Evolutionary conservation across 371 early-diverging fungal species (phyloP), one percentile per base, ranked within the genome.

Genomic region (Zopfochytrium polystomum): DNA sequence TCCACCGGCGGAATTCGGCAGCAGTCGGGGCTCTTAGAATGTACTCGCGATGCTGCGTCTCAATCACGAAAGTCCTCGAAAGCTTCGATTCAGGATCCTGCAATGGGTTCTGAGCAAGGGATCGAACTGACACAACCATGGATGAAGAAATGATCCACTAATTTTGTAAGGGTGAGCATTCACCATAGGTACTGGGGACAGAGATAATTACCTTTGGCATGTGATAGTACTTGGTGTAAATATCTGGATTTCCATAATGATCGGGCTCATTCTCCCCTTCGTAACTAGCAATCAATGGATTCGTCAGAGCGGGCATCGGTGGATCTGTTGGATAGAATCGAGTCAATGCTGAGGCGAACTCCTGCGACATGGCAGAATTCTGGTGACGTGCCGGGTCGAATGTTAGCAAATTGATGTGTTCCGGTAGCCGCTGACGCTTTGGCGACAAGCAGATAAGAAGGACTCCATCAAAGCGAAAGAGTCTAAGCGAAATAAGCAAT

Each of bases 141-240:
- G n/a, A n/a, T n/a, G n/a, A n/a, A n/a, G n/a, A n/a, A n/a, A n/a
- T n/a, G n/a, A n/a, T n/a, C n/a, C n/a, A n/a, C n/a, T n/a, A n/a
- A n/a, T n/a, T n/a, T n/a, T n/a, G n/a, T n/a, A n/a, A n/a, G n/a
- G n/a, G n/a, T n/a, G n/a, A n/a, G n/a, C n/a, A n/a, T n/a, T n/a
- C n/a, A n/a, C n/a, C n/a, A n/a, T n/a, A n/a, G n/a, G n/a, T n/a
- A n/a, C n/a, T n/a, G n/a, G n/a, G n/a, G n/a, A n/a, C n/a, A n/a
- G n/a, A n/a, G n/a, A n/a, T n/a, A n/a, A 18, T 4, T 55, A 72
- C 72, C 68, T 72, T 72, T 26, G 73, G 73, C 52, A 63, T 49
- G 35, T 58, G 66, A 49, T 58, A 72, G 51, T 68, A 62, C 46
- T 58, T 55, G 5, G 60, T 62, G 53, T 43, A 49, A 49, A 66